These are phyloP conservation scores for Trichocladium antarcticum DNA, from an alignment of 495 filamentous ascomycete genomes.

Conservation along the genomic window DNA sequence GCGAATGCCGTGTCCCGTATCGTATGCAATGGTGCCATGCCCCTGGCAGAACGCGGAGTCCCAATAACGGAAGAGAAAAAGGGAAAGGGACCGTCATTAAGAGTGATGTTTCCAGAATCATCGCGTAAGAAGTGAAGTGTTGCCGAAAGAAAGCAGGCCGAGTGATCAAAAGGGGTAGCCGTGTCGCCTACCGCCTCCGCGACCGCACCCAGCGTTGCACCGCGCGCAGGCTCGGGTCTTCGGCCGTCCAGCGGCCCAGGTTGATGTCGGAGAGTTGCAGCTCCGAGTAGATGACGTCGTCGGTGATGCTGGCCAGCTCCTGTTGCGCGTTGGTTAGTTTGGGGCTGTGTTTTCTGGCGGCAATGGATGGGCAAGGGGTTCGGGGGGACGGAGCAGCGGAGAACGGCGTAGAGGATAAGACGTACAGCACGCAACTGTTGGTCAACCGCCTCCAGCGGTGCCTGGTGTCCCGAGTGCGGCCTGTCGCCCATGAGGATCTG, in stretches of 20 bases:
- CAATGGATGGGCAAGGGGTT: neutral
- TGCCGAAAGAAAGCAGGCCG: neutral
- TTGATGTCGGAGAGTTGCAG: constrained; percentile 52
- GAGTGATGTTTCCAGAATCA: neutral
- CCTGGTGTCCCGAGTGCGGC: constrained; percentile 45
- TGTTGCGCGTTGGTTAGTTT: constrained; percentile 16
- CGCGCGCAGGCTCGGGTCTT: constrained; percentile 50
- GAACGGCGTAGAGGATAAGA: constrained; percentile 1
- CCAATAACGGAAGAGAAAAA: neutral
- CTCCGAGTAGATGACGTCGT: constrained; percentile 53
- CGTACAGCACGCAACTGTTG: constrained; percentile 51
- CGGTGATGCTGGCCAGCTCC: constrained; percentile 58
- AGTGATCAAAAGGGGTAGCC: neutral
- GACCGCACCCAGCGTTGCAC: constrained; percentile 43
- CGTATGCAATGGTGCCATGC: neutral
- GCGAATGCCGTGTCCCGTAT: neutral
- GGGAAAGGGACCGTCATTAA: neutral
- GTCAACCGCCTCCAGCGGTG: constrained; percentile 49
- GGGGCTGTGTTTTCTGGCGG: neutral
- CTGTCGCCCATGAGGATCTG: constrained; percentile 53
- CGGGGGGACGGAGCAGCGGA: neutral
- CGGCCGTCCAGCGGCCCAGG: constrained; percentile 62
- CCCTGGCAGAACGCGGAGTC: no score
- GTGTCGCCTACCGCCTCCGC: constrained; percentile 20
- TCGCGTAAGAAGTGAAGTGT: neutral